Evolutionary conservation across 2,329 filamentous ascomycete genomes (phyloP).

Genomic region (Fusarium albosuccineum): DNA sequence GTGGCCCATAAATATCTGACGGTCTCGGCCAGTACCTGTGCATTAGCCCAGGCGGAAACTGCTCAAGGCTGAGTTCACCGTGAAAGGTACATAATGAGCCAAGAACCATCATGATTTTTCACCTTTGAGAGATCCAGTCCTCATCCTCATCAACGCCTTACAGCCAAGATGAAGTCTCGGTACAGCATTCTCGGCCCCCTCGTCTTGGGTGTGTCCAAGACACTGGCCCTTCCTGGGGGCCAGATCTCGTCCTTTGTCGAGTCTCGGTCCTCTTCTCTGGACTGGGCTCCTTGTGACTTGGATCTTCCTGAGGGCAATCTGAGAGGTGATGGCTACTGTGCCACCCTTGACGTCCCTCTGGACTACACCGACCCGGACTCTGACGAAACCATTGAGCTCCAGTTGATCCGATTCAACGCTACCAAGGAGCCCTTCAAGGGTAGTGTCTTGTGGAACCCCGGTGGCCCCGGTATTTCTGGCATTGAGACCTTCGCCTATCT

Average conservation of each 20-base stretch:
- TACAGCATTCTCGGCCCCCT: not conserved
- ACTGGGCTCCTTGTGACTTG: slow-evolving; percentile 1
- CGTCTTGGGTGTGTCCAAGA: not conserved
- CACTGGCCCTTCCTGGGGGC: not conserved
- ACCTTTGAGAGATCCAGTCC: no score
- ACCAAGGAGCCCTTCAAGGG: slow-evolving; percentile 47
- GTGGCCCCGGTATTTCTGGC: slow-evolving; percentile 47
- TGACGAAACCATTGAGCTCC: slow-evolving; percentile 47
- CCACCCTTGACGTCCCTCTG: slow-evolving; percentile 52
- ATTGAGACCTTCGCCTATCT: slow-evolving; percentile 24
- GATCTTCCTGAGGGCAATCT: not conserved
- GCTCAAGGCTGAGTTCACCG: not conserved
- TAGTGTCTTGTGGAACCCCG: slow-evolving; percentile 55
- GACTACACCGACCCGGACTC: slow-evolving; percentile 51
- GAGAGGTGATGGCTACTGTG: slow-evolving; percentile 44
- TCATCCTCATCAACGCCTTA: not conserved
- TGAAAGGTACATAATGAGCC: not conserved
- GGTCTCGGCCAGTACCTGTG: not conserved
- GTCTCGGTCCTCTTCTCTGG: not conserved
- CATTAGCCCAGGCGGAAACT: no score
- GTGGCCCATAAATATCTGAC: slow-evolving; percentile 6
- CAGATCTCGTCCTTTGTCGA: not conserved
- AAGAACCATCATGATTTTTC: not conserved
- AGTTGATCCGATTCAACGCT: slow-evolving; percentile 49
- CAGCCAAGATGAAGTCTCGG: not conserved